These are phyloP conservation scores for Solanum hybrid DNA, from an alignment of 305 asterid genomes.

Conservation along the genomic window DNA sequence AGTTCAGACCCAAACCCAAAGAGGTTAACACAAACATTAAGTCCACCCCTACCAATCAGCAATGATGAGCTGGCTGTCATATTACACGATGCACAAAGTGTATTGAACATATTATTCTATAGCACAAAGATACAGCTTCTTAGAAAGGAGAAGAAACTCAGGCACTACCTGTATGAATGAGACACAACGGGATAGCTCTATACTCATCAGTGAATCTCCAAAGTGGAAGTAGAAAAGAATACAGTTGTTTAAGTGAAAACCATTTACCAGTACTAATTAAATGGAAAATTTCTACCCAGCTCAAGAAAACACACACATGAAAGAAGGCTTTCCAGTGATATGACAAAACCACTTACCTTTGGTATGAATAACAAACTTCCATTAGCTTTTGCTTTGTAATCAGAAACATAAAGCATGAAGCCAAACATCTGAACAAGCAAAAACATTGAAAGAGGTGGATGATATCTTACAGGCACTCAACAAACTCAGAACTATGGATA, in stretches of 20 bases:
- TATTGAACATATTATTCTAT: not conserved
- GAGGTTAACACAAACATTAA: not conserved
- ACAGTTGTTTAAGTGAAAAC: not conserved
- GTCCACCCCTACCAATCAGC: not conserved
- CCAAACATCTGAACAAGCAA: conserved; percentile 75
- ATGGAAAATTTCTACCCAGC: not conserved
- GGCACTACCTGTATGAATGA: not conserved
- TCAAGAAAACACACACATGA: not conserved
- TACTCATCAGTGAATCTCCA: not conserved
- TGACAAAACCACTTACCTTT: conserved; percentile 39
- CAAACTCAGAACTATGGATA: conserved; percentile 15
- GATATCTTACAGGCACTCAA: conserved; percentile 6
- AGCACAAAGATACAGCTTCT: not conserved
- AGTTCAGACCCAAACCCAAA: not conserved
- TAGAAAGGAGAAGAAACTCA: not conserved
- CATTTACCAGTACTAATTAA: not conserved
- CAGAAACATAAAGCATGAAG: conserved; percentile 57
- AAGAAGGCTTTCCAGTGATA: not conserved
- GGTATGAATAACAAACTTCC: conserved; percentile 51
- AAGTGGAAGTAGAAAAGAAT: not conserved
- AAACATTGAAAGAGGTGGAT: conserved; percentile 12
- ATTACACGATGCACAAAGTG: not conserved
- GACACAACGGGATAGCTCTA: not conserved
- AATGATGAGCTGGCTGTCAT: not conserved
- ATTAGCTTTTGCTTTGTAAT: conserved; percentile 44